These are phyloP conservation scores for Diaporthe ilicicola DNA, from an alignment of 2,329 filamentous ascomycete species.

Conservation along the genomic window DNA sequence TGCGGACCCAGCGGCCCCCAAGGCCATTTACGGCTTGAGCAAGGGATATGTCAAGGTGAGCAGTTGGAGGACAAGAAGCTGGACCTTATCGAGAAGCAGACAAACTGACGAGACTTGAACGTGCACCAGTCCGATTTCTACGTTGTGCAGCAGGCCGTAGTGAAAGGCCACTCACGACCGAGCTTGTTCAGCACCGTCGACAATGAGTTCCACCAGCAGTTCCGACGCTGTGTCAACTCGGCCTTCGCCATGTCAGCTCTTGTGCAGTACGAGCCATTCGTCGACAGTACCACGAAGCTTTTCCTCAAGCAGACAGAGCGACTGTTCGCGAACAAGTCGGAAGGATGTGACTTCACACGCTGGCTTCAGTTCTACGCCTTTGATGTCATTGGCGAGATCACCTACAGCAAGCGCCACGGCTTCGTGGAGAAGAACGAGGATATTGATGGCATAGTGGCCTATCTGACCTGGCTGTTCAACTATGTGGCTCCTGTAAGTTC, in stretches of 20 bases:
- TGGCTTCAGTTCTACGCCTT: constrained; percentile 87
- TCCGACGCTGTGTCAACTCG: constrained; percentile 77
- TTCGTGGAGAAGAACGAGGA: constrained; percentile 80
- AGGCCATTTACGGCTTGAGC: constrained; percentile 72
- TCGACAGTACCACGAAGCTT: constrained; percentile 76
- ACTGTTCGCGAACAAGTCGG: constrained; percentile 56
- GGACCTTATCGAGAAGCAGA: constrained; percentile 59
- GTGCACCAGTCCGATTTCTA: constrained; percentile 76
- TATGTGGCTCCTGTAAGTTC: constrained; percentile 73
- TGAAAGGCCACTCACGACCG: constrained; percentile 71
- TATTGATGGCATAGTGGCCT: constrained; percentile 76
- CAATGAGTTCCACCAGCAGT: constrained; percentile 78
- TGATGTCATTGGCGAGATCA: constrained; percentile 82
- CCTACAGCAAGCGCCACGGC: constrained; percentile 77
- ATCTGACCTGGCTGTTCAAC: constrained; percentile 70
- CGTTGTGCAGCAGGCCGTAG: constrained; percentile 77
- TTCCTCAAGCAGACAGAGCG: constrained; percentile 72
- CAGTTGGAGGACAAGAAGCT: constrained; percentile 40
- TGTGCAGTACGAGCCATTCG: constrained; percentile 81
- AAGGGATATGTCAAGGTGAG: constrained; percentile 81
- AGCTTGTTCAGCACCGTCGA: constrained; percentile 81
- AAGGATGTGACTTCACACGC: constrained; percentile 69
- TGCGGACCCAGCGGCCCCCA: constrained; percentile 36
- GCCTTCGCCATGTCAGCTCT: constrained; percentile 82
- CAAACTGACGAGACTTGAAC: neutral